These are phyloP conservation scores for Acacia confusa DNA, from an alignment of 306 rosid species.

Conservation along the genomic window DNA sequence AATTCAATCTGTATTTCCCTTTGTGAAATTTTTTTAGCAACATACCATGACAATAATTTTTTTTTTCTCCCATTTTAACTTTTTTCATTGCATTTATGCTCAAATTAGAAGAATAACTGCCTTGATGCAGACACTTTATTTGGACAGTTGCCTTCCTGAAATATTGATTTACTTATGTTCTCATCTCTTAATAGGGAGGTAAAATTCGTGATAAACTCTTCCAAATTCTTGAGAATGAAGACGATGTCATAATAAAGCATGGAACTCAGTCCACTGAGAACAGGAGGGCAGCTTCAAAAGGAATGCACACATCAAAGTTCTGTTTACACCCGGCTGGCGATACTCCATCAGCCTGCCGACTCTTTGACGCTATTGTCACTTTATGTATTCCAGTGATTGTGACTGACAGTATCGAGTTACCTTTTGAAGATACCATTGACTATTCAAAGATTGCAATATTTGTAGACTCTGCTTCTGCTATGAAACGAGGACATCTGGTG, in stretches of 20 bases:
- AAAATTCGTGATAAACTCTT: constrained; percentile 85
- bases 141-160: background rate
- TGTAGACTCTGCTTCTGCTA: constrained; percentile 65
- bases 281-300: constrained; percentile 83
- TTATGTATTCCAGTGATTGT: constrained; percentile 85
- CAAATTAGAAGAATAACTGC: constrained; percentile 8
- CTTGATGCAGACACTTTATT: constrained; percentile 9
- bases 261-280: constrained; percentile 92
- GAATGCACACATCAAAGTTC: constrained; percentile 92
- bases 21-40: constrained; percentile 4
- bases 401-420: constrained; percentile 83
- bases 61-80: too few species aligned
- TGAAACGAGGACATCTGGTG: constrained; percentile 62
- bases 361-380: constrained; percentile 92
- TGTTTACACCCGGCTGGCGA: constrained; percentile 97
- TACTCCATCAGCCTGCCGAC: constrained; percentile 95
- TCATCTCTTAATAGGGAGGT: constrained; percentile 62
- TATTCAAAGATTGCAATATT: constrained; percentile 80
- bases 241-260: constrained; percentile 70
- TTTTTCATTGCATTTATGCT: background rate
- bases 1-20: background rate
- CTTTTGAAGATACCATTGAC: constrained; percentile 90
- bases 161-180: constrained; percentile 13
- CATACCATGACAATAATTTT: background rate
- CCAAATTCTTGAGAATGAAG: constrained; percentile 69